Evolutionary conservation across 768 basidiomycete genomes (phyloP).

Genomic region (Boletus rubroflammeus): DNA sequence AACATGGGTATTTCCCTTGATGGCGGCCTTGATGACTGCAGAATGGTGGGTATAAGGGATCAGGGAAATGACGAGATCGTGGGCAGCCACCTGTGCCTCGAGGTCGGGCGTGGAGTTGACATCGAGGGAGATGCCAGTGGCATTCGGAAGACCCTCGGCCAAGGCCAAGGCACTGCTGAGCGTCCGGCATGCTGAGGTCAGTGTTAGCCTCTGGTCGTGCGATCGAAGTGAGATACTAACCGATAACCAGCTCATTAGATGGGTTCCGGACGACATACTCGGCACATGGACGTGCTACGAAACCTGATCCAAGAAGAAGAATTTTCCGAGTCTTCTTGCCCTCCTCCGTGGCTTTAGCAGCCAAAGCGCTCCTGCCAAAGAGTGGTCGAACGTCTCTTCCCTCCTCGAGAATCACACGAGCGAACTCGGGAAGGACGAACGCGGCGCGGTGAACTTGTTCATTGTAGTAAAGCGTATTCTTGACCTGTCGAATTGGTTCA

Average conservation of each 20-base stretch:
- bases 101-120: conserved; percentile 68
- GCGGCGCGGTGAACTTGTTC: conserved; percentile 72
- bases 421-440: conserved; percentile 94
- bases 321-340: conserved; percentile 57
- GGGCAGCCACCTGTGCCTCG: conserved; percentile 74
- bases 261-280: conserved; percentile 86
- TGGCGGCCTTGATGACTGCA: conserved; percentile 82
- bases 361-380: conserved; percentile 64
- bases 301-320: conserved; percentile 90
- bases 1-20: conserved; percentile 82
- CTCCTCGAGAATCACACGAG: conserved; percentile 68
- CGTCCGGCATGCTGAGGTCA: conserved; percentile 75
- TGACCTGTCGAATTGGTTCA: conserved; percentile 69
- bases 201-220: neutral
- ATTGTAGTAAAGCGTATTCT: conserved; percentile 81
- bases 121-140: conserved; percentile 78
- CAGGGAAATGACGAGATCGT: conserved; percentile 93
- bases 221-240: conserved; percentile 37
- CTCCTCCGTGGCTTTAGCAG: conserved; percentile 39
- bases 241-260: conserved; percentile 81
- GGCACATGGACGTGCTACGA: conserved; percentile 93
- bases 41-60: conserved; percentile 94
- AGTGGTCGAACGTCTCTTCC: conserved; percentile 66
- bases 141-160: conserved; percentile 60
- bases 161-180: conserved; percentile 72